Conservation (phyloP, 2,329 filamentous ascomycete genomes). For the Talaromyces marneffei region DNA sequence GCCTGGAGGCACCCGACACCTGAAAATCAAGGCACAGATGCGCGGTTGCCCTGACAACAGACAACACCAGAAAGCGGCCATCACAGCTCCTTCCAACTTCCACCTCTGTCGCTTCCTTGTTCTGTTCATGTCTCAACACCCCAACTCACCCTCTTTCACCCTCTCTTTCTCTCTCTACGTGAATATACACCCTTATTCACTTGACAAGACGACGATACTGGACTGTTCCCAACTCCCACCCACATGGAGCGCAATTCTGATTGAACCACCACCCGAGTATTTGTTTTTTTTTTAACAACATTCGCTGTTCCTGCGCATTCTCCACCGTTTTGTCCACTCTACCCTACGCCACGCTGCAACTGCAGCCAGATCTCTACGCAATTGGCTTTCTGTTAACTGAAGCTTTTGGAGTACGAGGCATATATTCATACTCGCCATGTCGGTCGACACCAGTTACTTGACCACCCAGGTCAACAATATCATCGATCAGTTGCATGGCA, state of each 20-base stretch:
- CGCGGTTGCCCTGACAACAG: slow-evolving; percentile 32
- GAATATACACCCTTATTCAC: neutral
- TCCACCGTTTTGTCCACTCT: slow-evolving; percentile 11
- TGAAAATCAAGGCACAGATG: slow-evolving; percentile 4
- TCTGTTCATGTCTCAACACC: slow-evolving; percentile 12
- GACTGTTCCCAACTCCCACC: neutral
- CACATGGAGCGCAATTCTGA: slow-evolving; percentile 8
- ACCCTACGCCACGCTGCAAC: slow-evolving; percentile 8
- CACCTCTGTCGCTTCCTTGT: neutral
- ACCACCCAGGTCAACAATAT: slow-evolving; percentile 93
- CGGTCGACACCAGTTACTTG: slow-evolving; percentile 87
- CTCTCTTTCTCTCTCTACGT: neutral
- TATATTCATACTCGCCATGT: slow-evolving; percentile 24
- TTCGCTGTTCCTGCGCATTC: neutral
- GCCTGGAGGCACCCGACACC: neutral
- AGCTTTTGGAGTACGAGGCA: neutral
- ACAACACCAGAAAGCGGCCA: slow-evolving; percentile 1
- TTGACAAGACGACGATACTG: neutral
- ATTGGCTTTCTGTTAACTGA: neutral
- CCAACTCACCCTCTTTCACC: neutral
- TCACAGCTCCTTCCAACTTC: slow-evolving; percentile 23
- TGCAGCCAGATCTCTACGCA: slow-evolving; percentile 4
- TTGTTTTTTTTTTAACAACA: neutral
- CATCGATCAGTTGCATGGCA: slow-evolving; percentile 82
- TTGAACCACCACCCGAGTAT: neutral